Percentiles rank a stretch among this genome's conserved stretches.
Conservation (phyloP, 768 basidiomycete species). For the Lanmaoa pseudosensibilis region DNA sequence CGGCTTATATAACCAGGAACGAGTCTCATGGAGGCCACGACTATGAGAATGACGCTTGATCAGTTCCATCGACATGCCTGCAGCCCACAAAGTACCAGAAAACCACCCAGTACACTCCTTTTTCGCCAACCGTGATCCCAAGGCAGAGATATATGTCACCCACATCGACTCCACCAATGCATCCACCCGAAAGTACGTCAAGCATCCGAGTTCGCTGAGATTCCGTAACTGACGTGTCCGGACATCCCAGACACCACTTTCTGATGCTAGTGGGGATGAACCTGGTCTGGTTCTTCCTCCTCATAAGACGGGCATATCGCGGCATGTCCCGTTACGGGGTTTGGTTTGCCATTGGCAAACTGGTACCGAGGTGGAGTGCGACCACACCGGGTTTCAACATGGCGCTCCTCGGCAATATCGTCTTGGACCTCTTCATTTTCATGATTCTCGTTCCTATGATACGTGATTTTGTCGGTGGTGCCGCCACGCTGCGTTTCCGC, state of each 20-base stretch:
- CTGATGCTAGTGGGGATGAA: conserved; percentile 28
- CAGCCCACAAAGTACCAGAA: conserved; percentile 25
- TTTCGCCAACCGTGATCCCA: conserved; percentile 16
- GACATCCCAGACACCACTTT: conserved; percentile 25
- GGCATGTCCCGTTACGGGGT: conserved; percentile 32
- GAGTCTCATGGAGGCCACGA: neutral
- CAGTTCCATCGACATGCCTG: conserved; percentile 23
- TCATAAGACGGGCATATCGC: conserved; percentile 21
- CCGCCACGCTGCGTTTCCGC: conserved; percentile 22
- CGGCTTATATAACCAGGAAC: conserved; percentile 22
- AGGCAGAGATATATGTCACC: conserved; percentile 31
- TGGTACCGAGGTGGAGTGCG: conserved; percentile 12
- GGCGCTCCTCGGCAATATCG: conserved; percentile 25
- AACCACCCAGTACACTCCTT: conserved; percentile 27
- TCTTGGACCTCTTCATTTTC: conserved; percentile 29
- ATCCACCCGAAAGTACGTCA: conserved; percentile 27
- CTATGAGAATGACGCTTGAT: conserved; percentile 3
- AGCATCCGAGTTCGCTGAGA: neutral
- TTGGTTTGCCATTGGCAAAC: conserved; percentile 24
- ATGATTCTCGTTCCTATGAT: conserved; percentile 26
- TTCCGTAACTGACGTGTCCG: conserved; percentile 11
- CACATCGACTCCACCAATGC: conserved; percentile 25
- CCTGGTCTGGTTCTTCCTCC: conserved; percentile 24
- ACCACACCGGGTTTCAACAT: conserved; percentile 15
- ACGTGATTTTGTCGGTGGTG: conserved; percentile 21